Percentiles rank a stretch among this genome's conserved stretches.
phyloP scores from a whole-genome alignment of 306 rosid species.

The Nissolia schottii region DNA sequence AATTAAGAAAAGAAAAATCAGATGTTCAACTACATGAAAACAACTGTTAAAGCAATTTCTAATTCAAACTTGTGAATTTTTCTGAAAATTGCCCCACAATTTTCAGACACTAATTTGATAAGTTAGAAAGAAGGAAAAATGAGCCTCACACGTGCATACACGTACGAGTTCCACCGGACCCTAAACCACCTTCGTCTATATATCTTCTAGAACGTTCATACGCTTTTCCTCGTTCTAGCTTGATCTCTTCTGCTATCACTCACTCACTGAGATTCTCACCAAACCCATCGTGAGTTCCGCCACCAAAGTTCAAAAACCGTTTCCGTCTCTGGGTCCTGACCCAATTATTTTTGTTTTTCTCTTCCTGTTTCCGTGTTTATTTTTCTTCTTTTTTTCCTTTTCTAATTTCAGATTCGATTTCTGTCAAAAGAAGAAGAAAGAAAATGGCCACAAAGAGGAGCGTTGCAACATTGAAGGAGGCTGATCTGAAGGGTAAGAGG shows the following conservation, averaged over 20 bases:
- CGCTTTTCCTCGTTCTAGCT: background rate
- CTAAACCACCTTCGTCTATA: background rate
- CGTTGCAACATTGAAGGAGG: constrained; percentile 77
- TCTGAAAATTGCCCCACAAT: too few species aligned
- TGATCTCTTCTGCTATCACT: background rate
- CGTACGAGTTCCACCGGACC: background rate
- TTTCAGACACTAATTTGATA: background rate
- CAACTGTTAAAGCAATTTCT: too few species aligned
- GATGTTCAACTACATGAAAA: too few species aligned
- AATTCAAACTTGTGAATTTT: too few species aligned
- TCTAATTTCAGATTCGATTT: too few species aligned
- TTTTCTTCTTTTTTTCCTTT: too few species aligned
- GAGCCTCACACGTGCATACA: constrained; percentile 13
- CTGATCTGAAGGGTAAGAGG: constrained; percentile 85
- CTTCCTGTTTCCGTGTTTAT: background rate
- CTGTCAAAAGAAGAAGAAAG: background rate
- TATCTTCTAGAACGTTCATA: constrained; percentile 17
- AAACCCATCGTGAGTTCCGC: constrained; percentile 11
- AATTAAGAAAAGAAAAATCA: too few species aligned
- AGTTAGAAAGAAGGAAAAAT: background rate
- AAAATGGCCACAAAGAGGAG: constrained; percentile 88
- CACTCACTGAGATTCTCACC: background rate
- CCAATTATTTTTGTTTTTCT: background rate
- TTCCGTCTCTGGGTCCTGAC: background rate
- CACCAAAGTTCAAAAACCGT: background rate